These are phyloP conservation scores for Heterobasidion irregulare DNA, from an alignment of 1,284 basidiomycete species.

Conservation along the genomic window DNA sequence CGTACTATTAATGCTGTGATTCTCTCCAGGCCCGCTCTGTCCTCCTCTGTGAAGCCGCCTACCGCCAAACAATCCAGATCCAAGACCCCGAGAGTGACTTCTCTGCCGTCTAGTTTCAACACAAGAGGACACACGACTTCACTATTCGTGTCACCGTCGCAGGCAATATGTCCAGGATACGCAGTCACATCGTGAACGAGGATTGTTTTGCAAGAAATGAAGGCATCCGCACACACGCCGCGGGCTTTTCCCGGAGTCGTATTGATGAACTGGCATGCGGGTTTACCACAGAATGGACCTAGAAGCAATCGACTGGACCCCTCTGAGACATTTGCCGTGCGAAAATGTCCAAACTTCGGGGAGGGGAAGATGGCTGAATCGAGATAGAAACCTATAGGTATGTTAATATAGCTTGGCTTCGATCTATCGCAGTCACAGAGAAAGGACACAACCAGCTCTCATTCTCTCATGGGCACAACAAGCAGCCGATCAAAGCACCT, in stretches of 20 bases:
- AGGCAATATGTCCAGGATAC: slow-evolving; percentile 87
- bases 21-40: slow-evolving; percentile 62
- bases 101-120: slow-evolving; percentile 22
- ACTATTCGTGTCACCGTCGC: slow-evolving; percentile 79
- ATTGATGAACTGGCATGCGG: slow-evolving; percentile 79
- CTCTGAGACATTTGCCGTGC: not conserved
- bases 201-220: slow-evolving; percentile 42
- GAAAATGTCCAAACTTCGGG: slow-evolving; percentile 22
- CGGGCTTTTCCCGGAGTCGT: slow-evolving; percentile 44
- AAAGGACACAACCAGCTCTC: not conserved
- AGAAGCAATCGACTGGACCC: slow-evolving; percentile 40
- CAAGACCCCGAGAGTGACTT: slow-evolving; percentile 61
- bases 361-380: slow-evolving; percentile 53
- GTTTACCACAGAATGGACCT: slow-evolving; percentile 84
- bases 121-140: slow-evolving; percentile 81
- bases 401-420: slow-evolving; percentile 4
- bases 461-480: not conserved
- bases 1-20: slow-evolving; percentile 56
- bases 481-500: not conserved
- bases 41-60: slow-evolving; percentile 70
- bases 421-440: not conserved
- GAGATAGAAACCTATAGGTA: slow-evolving; percentile 72
- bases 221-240: slow-evolving; percentile 82
- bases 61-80: slow-evolving; percentile 77
- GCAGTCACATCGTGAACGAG: slow-evolving; percentile 67